Evolutionary conservation across 2,329 filamentous ascomycete species (phyloP), one percentile per base, ranked within the genome.

Genomic region (Aureobasidium pullulans): DNA sequence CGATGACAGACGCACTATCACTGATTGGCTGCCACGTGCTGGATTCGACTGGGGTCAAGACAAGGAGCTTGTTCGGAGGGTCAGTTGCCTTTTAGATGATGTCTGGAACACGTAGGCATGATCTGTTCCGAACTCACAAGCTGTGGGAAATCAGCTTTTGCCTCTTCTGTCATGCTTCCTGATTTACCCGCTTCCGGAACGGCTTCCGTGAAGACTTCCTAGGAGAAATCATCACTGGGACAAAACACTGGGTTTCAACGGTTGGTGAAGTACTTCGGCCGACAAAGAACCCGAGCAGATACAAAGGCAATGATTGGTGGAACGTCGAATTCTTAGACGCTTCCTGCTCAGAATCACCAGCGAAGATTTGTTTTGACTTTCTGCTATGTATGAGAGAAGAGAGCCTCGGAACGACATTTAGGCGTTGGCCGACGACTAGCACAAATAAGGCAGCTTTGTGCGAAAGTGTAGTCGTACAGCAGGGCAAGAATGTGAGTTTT

Each of bases 11-110:
- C 50, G 23, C 15, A 54, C n/a, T 23, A 43, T 44, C 11, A 11
- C 5, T 16, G 8, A 29, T 56, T 16, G 6, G 28, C 28, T 28
- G 15, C 40, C 52, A 56, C 52, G 52, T 46, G 52, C 40, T 28
- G 23, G 10, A 13, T 36, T 29, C 4, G 3, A 43, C 50, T 43
- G 50, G 39, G 40, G 52, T 37, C 52, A 46, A 10, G 32, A 16
- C 11, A 56, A 19, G 52, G 52, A 11, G 40, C 52, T 56, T 56
- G 52, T 37, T 56, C 52, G 52, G 52, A 44, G 39, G 31, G 6
- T 29, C 13, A 23, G 15, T 37, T n/a, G 36, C 8, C 23, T n/a
- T 23, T 23, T 23, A 23, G 23, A 23, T 4, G 16, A 37, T 28
- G 47, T 37, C 40, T 6, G 8, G 19, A 52, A 31, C 48, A 40